Conservation (phyloP, 1,139 yeast species). For the Candida labiduridarum region DNA sequence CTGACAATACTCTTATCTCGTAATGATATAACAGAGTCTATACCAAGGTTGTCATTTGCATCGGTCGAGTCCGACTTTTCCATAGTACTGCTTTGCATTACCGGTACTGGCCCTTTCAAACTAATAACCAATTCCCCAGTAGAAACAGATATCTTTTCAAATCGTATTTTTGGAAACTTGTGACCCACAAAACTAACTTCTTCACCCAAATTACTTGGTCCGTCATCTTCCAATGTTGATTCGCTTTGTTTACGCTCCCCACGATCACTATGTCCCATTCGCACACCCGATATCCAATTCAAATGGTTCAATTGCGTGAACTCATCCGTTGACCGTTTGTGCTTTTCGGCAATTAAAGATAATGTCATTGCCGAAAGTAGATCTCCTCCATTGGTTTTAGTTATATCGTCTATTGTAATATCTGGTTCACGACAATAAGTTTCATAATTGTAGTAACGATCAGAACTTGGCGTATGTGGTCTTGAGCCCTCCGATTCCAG, state of each 20-base stretch:
- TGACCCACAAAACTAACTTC: conserved; percentile 90
- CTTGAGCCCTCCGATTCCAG: conserved; percentile 21
- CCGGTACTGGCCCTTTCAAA: conserved; percentile 74
- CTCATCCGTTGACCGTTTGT: conserved; percentile 26
- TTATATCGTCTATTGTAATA: conserved; percentile 35
- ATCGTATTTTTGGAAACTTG: conserved; percentile 82
- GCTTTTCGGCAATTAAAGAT: conserved; percentile 36
- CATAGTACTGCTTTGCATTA: not conserved
- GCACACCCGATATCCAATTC: conserved; percentile 92
- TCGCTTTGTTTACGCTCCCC: conserved; percentile 18
- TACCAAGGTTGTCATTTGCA: conserved; percentile 3
- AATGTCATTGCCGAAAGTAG: conserved; percentile 37
- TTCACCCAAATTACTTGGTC: conserved; percentile 79
- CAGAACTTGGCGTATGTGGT: conserved; percentile 10
- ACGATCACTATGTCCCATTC: conserved; percentile 65
- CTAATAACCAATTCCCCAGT: conserved; percentile 80
- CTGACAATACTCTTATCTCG: conserved; percentile 12
- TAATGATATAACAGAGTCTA: conserved; percentile 7
- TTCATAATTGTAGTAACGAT: conserved; percentile 25
- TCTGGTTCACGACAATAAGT: conserved; percentile 46
- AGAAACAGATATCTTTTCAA: conserved; percentile 85
- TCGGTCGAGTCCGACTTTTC: conserved; percentile 5
- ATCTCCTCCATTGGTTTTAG: conserved; percentile 37
- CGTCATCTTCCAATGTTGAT: conserved; percentile 34
- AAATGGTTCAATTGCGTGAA: conserved; percentile 61